Evolutionary conservation across 306 rosid species (phyloP).

Genomic region (Malus fusca): DNA sequence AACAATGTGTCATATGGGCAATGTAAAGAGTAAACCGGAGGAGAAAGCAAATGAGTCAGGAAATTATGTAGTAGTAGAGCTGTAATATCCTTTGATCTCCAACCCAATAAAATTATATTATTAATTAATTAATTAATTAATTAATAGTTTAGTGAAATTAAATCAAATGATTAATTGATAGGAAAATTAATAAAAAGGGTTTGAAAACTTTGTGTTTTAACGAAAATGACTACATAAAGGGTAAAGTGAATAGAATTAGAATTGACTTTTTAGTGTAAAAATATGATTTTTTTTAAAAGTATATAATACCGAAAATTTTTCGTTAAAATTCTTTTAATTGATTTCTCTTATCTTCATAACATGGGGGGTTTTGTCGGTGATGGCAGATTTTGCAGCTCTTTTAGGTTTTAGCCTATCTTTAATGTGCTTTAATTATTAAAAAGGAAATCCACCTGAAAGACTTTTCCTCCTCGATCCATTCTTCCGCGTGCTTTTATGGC

Average conservation of each 20-base stretch:
- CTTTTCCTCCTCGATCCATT: neutral
- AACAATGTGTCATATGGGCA: neutral
- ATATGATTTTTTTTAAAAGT: no score
- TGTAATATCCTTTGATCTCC: neutral
- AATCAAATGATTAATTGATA: neutral
- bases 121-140: neutral
- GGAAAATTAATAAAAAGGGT: no score
- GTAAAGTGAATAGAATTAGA: fast-evolving
- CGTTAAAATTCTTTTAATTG: no score
- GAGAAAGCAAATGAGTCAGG: neutral
- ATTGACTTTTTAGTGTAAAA: no score
- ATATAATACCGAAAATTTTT: fast-evolving
- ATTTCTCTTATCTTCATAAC: neutral
- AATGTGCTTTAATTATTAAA: neutral
- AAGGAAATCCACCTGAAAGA: neutral
- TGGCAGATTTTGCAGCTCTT: neutral
- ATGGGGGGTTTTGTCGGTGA: neutral
- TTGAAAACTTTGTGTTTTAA: no score
- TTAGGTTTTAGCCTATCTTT: neutral
- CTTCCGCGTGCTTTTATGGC: neutral
- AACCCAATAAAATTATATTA: neutral
- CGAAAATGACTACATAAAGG: no score
- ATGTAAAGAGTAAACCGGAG: conserved; percentile 5
- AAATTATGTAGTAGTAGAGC: neutral
- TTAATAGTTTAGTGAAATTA: neutral